Evolutionary conservation across 305 asterid genomes (phyloP), one percentile per base, ranked within the genome.

Genomic region (Solanum hybrid): DNA sequence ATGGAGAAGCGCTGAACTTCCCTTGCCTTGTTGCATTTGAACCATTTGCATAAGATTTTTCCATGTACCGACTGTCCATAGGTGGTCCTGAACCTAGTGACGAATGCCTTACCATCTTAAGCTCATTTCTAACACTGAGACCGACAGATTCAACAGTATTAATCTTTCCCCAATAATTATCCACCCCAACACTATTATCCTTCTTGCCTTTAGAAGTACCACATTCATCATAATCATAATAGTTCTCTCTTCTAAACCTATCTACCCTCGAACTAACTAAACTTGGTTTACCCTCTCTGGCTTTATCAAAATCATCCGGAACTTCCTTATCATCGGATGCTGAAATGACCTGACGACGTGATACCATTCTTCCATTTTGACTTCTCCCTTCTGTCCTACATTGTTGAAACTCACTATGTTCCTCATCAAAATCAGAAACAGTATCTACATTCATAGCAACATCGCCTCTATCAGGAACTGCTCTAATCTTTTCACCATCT

Each of bases 241-340:
- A 87, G 64, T 91, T 93, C 7, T 77, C 37, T 89, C 91, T 91
- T 90, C 92, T 91, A 88, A 56, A 76, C 89, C 88, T 90, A 88
- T 89, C 93, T 85, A 51, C 64, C 88, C 88, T 88, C 10, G 46
- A 46, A 60, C 32, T 89, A 78, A 91, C 89, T 91, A 60, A 87
- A 87, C 93, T 94, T 87, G 93, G 94, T 91, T 92, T 93, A 11
- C 93, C 96, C 89, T 93, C 91, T 90, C 92, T 91, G 72, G 89
- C 32, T 42, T 80, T 81, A 90, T 91, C 91, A 69, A 91, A 86
- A 91, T 92, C 93, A 60, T 86, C 82, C 9, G 42, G 85, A 14
- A 73, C 88, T 69, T 92, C 95, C 91, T 81, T 92, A 89, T 75
- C 90, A 85, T 93, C 93, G 76, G 92, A 90, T 89, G 91, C 91